Conservation (phyloP, 2,329 filamentous ascomycete genomes). For the Apiospora saccharicola region DNA sequence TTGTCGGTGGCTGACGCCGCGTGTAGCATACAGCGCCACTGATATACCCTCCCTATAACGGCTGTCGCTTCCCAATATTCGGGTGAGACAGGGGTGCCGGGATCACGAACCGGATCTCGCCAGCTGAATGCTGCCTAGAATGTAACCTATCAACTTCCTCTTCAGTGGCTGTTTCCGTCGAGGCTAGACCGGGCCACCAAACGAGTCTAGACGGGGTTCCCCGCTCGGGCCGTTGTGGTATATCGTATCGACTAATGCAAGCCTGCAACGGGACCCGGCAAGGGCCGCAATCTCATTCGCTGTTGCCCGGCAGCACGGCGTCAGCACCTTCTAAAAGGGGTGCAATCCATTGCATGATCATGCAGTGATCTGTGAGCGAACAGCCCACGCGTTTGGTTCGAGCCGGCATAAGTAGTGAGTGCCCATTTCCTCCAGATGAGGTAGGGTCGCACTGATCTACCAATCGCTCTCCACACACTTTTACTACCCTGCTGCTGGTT, state of each 20-base stretch:
- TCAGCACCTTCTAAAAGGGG: not conserved
- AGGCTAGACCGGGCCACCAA: not conserved
- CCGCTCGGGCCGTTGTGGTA: slow-evolving; percentile 1
- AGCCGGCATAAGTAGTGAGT: not conserved
- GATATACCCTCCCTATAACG: not conserved
- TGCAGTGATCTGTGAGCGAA: not conserved
- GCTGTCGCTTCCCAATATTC: not conserved
- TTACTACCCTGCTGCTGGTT: not conserved
- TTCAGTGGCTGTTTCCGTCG: slow-evolving; percentile 2
- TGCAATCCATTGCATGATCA: not conserved
- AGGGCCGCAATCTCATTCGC: not conserved
- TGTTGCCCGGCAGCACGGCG: not conserved
- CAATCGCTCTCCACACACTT: not conserved
- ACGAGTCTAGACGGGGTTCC: slow-evolving; percentile 1
- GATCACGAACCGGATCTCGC: not conserved
- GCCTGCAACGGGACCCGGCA: not conserved
- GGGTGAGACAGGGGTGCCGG: not conserved
- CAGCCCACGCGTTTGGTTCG: not conserved
- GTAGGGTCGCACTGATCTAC: too few species aligned
- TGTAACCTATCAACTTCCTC: not conserved
- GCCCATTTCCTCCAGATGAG: not conserved
- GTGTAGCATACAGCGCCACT: not conserved
- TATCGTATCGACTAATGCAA: slow-evolving; percentile 6
- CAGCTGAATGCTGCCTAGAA: not conserved
- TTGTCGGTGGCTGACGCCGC: not conserved